Evolutionary conservation across 2,329 filamentous ascomycete species (phyloP).

Genomic region (Xylaria sp.): DNA sequence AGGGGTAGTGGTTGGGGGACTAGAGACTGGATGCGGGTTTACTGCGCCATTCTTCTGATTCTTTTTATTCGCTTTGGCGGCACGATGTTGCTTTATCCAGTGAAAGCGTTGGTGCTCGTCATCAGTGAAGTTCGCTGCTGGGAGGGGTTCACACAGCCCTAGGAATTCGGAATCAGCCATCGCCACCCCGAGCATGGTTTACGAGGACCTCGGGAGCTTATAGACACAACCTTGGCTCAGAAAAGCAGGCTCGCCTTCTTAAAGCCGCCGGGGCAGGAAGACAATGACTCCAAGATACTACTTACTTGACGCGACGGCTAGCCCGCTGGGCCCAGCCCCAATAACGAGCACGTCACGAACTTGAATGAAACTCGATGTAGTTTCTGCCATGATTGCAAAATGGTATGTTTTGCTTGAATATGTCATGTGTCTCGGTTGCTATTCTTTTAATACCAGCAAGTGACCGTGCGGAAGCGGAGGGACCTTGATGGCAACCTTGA

Average conservation of each 20-base stretch:
- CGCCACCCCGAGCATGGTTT: too few relatives aligned
- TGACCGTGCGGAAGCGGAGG: neutral
- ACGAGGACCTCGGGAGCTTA: too few relatives aligned
- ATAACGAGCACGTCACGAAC: constrained; percentile 73
- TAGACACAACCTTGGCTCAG: too few relatives aligned
- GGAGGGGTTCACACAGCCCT: constrained; percentile 73
- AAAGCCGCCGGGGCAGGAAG: too few relatives aligned
- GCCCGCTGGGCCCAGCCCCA: constrained; percentile 75
- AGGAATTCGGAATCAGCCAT: too few relatives aligned
- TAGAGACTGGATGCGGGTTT: constrained; percentile 41
- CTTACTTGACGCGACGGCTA: constrained; percentile 75
- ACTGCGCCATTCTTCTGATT: constrained; percentile 50
- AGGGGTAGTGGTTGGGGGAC: constrained; percentile 25
- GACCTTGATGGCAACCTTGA: constrained; percentile 20
- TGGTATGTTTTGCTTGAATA: neutral
- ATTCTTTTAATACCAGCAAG: constrained; percentile 2
- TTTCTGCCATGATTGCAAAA: constrained; percentile 22
- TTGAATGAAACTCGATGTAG: constrained; percentile 34
- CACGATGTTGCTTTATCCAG: constrained; percentile 70
- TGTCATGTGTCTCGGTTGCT: neutral
- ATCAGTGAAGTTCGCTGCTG: constrained; percentile 81
- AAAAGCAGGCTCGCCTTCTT: too few relatives aligned
- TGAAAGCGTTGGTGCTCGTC: constrained; percentile 82
- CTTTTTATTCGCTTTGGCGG: constrained; percentile 63
- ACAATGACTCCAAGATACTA: too few relatives aligned